phyloP scores from a whole-genome alignment of 495 filamentous ascomycete species.

The Penicillium malachiteum region DNA sequence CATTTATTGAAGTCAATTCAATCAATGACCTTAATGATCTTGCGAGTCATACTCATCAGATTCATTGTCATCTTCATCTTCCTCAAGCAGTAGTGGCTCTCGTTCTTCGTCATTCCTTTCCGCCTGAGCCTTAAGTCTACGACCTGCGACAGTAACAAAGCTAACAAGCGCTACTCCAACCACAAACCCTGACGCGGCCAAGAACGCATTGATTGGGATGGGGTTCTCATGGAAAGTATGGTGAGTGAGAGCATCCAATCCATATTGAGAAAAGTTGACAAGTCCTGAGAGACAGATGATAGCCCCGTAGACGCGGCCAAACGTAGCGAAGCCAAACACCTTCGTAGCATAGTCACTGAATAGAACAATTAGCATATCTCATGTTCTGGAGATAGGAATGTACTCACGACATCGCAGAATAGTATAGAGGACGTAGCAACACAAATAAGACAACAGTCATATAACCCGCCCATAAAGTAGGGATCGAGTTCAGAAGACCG shows the following conservation, averaged over 20 bases:
- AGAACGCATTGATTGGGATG: constrained; percentile 69
- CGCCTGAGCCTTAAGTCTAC: constrained; percentile 12
- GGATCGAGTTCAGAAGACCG: constrained; percentile 75
- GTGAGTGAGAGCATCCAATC: constrained; percentile 79
- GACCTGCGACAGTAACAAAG: constrained; percentile 51
- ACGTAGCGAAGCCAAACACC: constrained; percentile 92
- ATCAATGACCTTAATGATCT: neutral
- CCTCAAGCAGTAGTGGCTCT: constrained; percentile 34
- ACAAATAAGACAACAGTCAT: constrained; percentile 75
- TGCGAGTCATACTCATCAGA: neutral
- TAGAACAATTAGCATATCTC: constrained; percentile 14
- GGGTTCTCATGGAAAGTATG: constrained; percentile 69
- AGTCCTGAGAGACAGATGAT: constrained; percentile 87
- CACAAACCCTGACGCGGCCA: constrained; percentile 60
- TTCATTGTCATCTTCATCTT: constrained; percentile 17
- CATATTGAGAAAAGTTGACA: constrained; percentile 80
- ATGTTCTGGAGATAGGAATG: neutral
- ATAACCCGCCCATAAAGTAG: constrained; percentile 70
- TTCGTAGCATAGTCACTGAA: constrained; percentile 82
- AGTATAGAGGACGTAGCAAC: constrained; percentile 49
- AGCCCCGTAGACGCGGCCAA: constrained; percentile 88
- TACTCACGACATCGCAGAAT: constrained; percentile 54
- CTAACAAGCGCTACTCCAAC: constrained; percentile 59
- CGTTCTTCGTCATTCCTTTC: constrained; percentile 28
- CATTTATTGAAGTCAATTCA: neutral